These are phyloP conservation scores for Pyrenophora tritici-repentis DNA, from an alignment of 2,329 filamentous ascomycete genomes.

Conservation along the genomic window DNA sequence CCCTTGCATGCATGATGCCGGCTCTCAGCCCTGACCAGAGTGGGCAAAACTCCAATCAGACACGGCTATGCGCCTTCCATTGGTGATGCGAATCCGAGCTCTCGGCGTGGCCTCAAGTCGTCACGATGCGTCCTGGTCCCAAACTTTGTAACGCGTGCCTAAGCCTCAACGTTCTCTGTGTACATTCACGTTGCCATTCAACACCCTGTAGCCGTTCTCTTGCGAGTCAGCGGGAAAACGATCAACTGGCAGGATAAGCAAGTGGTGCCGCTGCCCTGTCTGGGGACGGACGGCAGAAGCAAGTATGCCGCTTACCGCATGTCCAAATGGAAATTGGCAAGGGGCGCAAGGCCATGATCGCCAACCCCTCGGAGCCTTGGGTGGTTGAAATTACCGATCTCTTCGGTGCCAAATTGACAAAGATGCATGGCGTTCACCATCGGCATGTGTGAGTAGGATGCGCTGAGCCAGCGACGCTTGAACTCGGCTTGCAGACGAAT, in stretches of 20 bases:
- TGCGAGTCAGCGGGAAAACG: constrained; percentile 4
- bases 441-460: not conserved
- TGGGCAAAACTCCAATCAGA: constrained; percentile 8
- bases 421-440: not conserved
- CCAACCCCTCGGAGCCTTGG: not conserved
- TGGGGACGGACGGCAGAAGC: constrained; percentile 1
- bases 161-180: not conserved
- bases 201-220: not conserved
- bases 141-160: constrained; percentile 2
- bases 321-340: not conserved
- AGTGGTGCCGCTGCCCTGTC: not conserved
- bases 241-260: not conserved
- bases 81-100: constrained; percentile 2
- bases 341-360: constrained; percentile 1
- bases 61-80: not conserved
- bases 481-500: not conserved
- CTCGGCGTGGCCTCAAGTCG: not conserved
- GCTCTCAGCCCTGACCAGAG: not conserved
- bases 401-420: not conserved
- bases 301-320: constrained; percentile 5
- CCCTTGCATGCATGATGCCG: constrained; percentile 10
- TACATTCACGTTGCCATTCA: not conserved
- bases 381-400: not conserved
- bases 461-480: too few relatives aligned
- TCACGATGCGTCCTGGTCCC: constrained; percentile 1